These are phyloP conservation scores for Pleurotus salmoneostramineus DNA, from an alignment of 768 basidiomycete species.

Conservation along the genomic window DNA sequence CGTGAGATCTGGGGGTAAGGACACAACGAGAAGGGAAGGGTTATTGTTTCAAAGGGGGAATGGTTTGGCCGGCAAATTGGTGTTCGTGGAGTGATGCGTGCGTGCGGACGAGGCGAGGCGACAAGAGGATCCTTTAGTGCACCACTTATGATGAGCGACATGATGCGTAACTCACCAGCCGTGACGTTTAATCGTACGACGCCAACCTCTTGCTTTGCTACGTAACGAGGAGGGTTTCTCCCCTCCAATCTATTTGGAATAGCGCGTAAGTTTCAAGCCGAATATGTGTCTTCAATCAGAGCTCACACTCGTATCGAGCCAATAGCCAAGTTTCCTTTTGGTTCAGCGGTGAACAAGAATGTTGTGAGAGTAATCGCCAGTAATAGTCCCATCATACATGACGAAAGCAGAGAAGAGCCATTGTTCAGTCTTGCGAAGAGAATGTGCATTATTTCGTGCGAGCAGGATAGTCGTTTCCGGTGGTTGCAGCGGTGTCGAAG, in stretches of 20 bases:
- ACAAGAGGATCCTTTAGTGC: not conserved
- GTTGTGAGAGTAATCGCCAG: conserved; percentile 72
- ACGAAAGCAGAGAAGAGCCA: conserved; percentile 66
- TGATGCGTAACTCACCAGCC: conserved; percentile 50
- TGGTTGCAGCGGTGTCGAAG: not conserved
- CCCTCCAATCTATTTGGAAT: not conserved
- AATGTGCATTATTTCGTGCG: conserved; percentile 54
- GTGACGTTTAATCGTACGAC: conserved; percentile 79
- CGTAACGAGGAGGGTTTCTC: conserved; percentile 47
- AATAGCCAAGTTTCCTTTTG: conserved; percentile 55
- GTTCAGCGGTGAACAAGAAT: conserved; percentile 54
- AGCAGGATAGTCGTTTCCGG: no score
- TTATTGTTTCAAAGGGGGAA: not conserved
- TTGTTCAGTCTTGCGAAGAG: conserved; percentile 71
- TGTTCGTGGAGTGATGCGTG: not conserved
- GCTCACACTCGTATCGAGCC: conserved; percentile 72
- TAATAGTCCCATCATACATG: conserved; percentile 70
- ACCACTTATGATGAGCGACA: not conserved
- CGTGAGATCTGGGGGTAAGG: conserved; percentile 53
- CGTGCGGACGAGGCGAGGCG: conserved; percentile 8
- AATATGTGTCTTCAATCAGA: not conserved
- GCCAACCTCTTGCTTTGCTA: conserved; percentile 68
- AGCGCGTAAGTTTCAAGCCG: not conserved
- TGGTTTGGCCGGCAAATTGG: no score
- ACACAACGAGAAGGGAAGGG: not conserved